A percentile compares a stretch with the other conserved stretches of the same genome.
Conservation (phyloP, 2,329 filamentous ascomycete genomes). For the Pyrenophora tritici-repentis region DNA sequence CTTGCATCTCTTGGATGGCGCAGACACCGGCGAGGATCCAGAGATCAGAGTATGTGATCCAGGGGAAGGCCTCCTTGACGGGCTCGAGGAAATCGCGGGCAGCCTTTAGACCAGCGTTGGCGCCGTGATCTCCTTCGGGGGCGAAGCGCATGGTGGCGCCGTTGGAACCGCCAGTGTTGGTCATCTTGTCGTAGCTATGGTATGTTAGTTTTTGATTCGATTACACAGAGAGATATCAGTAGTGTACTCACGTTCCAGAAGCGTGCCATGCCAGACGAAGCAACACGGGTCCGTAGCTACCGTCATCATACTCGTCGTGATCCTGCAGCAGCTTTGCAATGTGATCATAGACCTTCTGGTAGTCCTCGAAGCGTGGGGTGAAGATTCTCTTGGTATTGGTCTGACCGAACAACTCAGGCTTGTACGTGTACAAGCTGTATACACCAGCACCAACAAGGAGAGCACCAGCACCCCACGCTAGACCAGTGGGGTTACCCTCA, state of each 20-base stretch:
- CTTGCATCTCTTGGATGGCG: constrained; percentile 94
- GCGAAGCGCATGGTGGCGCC: constrained; percentile 96
- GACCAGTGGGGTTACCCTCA: constrained; percentile 57
- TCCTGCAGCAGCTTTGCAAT: constrained; percentile 81
- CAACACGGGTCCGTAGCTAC: constrained; percentile 91
- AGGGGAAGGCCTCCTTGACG: constrained; percentile 86
- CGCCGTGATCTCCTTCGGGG: constrained; percentile 86
- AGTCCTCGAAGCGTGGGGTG: constrained; percentile 80
- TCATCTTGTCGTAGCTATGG: constrained; percentile 74
- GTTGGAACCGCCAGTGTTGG: constrained; percentile 89
- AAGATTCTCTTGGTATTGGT: constrained; percentile 57
- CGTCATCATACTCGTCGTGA: constrained; percentile 94
- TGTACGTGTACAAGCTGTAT: constrained; percentile 59
- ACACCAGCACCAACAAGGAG: constrained; percentile 35
- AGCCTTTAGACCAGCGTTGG: constrained; percentile 85
- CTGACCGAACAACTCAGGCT: constrained; percentile 52
- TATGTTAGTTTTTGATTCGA: constrained; percentile 15
- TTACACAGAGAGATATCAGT: too few species aligned
- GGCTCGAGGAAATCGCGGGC: constrained; percentile 94
- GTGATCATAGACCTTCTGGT: constrained; percentile 92
- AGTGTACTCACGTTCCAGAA: constrained; percentile 68
- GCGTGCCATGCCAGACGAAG: constrained; percentile 93
- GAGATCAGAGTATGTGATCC: constrained; percentile 95
- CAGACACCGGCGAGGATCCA: constrained; percentile 89
- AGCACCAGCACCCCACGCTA: constrained; percentile 41